phyloP scores from a whole-genome alignment of 2,329 filamentous ascomycete species.

The Tolypocladium guangdongense region DNA sequence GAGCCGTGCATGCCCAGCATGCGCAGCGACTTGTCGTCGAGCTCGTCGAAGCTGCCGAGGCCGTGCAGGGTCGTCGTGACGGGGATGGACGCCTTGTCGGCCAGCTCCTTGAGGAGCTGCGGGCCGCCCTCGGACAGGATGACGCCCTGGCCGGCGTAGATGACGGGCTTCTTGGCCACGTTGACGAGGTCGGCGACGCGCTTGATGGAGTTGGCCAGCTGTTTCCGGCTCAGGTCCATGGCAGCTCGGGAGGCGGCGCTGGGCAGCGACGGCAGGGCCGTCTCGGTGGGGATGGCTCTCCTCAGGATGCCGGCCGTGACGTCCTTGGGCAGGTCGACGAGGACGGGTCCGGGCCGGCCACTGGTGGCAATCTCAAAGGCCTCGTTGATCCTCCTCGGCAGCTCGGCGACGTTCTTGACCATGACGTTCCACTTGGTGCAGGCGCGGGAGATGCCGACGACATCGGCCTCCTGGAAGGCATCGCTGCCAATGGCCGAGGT shows the following conservation, averaged over 20 bases:
- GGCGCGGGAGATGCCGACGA: conserved; percentile 83
- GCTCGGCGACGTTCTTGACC: conserved; percentile 89
- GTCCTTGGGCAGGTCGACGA: conserved; percentile 95
- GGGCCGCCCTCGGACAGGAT: conserved; percentile 71
- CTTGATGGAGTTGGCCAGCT: conserved; percentile 62
- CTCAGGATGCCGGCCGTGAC: conserved; percentile 78
- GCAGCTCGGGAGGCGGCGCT: conserved; percentile 79
- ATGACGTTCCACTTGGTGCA: conserved; percentile 99
- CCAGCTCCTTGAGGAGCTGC: conserved; percentile 69
- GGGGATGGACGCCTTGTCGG: conserved; percentile 83
- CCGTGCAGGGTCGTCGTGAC: conserved; percentile 95
- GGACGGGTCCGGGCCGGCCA: conserved; percentile 83
- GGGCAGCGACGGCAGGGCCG: conserved; percentile 66
- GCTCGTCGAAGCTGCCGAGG: conserved; percentile 83
- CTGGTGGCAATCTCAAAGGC: conserved; percentile 96
- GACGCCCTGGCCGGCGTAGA: conserved; percentile 89
- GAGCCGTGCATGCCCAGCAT: conserved; percentile 99
- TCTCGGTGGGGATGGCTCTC: conserved; percentile 68
- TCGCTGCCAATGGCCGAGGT: conserved; percentile 88
- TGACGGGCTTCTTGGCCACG: conserved; percentile 82
- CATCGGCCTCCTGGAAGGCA: conserved; percentile 93
- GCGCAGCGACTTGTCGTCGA: conserved; percentile 87
- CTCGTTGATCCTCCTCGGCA: conserved; percentile 90
- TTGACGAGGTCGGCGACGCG: conserved; percentile 79
- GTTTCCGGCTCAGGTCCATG: conserved; percentile 58